A percentile compares a stretch with the other conserved stretches of the same genome.
These are phyloP conservation scores for Pyronema domesticum DNA, from an alignment of 495 filamentous ascomycete genomes.

Conservation along the genomic window DNA sequence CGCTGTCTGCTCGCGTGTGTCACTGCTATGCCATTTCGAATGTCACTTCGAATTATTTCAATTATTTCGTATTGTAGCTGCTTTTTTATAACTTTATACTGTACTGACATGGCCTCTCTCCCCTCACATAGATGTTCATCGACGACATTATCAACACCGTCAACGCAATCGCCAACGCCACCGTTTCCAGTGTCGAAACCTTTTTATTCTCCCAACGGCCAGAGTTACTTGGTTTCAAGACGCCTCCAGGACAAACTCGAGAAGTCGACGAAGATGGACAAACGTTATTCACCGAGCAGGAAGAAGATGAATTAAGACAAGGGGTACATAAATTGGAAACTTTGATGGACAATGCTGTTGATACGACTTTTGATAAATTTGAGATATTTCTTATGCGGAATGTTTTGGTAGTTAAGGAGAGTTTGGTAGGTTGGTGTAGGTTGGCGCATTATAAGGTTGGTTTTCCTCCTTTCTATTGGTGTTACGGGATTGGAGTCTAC, in stretches of 20 bases:
- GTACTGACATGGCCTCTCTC: background rate
- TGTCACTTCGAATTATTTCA: slow-evolving; percentile 9
- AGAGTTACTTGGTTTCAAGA: slow-evolving; percentile 52
- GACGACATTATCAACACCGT: slow-evolving; percentile 96
- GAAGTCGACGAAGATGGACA: slow-evolving; percentile 38
- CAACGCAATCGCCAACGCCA: slow-evolving; percentile 73
- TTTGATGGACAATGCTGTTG: slow-evolving; percentile 63
- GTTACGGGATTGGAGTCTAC: too few relatives aligned
- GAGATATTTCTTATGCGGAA: slow-evolving; percentile 78
- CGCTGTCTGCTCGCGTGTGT: too few relatives aligned
- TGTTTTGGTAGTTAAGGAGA: slow-evolving; percentile 53
- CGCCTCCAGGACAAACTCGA: slow-evolving; percentile 29
- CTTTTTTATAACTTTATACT: too few relatives aligned
- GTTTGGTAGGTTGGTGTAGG: slow-evolving; percentile 56
- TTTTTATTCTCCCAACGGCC: slow-evolving; percentile 56
- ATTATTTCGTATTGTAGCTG: slow-evolving; percentile 2
- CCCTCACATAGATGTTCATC: slow-evolving; percentile 51
- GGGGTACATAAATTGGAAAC: slow-evolving; percentile 88
- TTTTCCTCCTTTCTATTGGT: slow-evolving; percentile 22
- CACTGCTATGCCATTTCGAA: slow-evolving; percentile 11
- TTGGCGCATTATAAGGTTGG: slow-evolving; percentile 71
- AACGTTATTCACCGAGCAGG: slow-evolving; percentile 31
- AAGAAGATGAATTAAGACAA: slow-evolving; percentile 62
- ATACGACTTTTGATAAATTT: slow-evolving; percentile 62
- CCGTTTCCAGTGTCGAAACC: slow-evolving; percentile 64